These are phyloP conservation scores for Xylaria sp. DNA, from an alignment of 2,329 filamentous ascomycete species.

Conservation along the genomic window DNA sequence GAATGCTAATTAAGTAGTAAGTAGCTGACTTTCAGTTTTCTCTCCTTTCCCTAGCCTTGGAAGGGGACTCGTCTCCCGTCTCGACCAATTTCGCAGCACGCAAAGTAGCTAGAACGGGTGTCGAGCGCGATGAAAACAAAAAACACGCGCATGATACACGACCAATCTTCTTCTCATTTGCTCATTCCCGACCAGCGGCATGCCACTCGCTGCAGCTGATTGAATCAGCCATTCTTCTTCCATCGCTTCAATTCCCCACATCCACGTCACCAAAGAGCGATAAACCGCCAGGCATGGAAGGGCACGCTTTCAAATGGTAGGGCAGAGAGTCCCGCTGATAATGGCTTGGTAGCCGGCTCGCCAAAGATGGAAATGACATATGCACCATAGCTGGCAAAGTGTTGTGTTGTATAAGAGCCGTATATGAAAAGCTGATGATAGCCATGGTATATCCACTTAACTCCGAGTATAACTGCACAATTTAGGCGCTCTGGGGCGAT, in stretches of 20 bases:
- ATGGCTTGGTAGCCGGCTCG: slow-evolving; percentile 9
- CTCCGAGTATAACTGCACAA: slow-evolving; percentile 10
- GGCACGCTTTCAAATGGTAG: neutral
- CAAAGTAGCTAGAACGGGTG: slow-evolving; percentile 13
- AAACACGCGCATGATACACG: slow-evolving; percentile 12
- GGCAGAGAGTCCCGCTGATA: slow-evolving; percentile 4
- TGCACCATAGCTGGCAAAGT: neutral
- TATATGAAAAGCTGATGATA: slow-evolving; percentile 18
- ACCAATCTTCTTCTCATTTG: slow-evolving; percentile 31
- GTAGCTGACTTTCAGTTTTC: slow-evolving; percentile 7
- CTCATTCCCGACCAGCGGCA: slow-evolving; percentile 23
- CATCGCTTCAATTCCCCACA: slow-evolving; percentile 18
- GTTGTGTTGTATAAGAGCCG: slow-evolving; percentile 19
- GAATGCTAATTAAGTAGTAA: slow-evolving; percentile 16
- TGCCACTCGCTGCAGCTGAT: slow-evolving; percentile 9
- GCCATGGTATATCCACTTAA: slow-evolving; percentile 20
- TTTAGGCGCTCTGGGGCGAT: slow-evolving; percentile 49
- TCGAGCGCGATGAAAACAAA: neutral
- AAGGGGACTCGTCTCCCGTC: slow-evolving; percentile 7
- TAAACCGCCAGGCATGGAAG: neutral
- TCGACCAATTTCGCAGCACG: slow-evolving; percentile 10
- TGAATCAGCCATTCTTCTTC: slow-evolving; percentile 4
- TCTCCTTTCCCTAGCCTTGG: slow-evolving; percentile 9
- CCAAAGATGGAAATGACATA: slow-evolving; percentile 5
- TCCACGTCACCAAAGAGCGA: neutral